Conservation (phyloP, 345 rosid species). For the Pugionium dolabratum region DNA sequence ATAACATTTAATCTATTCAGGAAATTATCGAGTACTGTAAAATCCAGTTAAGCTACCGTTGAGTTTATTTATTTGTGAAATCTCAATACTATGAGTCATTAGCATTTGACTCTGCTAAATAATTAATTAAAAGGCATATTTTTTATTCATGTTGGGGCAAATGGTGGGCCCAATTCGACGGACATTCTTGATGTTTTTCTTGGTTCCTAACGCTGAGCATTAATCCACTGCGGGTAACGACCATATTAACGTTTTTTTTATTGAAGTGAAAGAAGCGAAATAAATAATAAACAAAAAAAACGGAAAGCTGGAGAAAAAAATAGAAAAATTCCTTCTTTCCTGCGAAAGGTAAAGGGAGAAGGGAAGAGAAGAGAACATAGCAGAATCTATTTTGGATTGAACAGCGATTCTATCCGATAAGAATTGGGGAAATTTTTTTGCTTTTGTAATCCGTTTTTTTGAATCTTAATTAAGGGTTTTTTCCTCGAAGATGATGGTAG, state of each 20-base stretch:
- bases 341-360: conserved; percentile 14
- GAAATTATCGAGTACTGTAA: no score
- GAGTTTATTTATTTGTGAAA: background rate
- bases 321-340: conserved; percentile 30
- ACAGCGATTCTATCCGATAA: conserved; percentile 16
- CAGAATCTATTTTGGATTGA: conserved; percentile 7
- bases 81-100: background rate
- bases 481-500: conserved; percentile 71
- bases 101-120: conserved; percentile 16
- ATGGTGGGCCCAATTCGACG: conserved; percentile 28
- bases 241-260: conserved; percentile 14
- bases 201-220: background rate
- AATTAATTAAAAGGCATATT: background rate
- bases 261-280: conserved; percentile 5
- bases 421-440: conserved; percentile 9
- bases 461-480: conserved; percentile 9
- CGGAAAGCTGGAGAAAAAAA: conserved; percentile 13
- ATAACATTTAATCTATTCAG: no score
- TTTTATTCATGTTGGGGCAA: background rate
- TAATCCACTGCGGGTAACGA: conserved; percentile 5
- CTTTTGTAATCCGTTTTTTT: conserved; percentile 3
- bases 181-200: conserved; percentile 26
- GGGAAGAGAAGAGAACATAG: conserved; percentile 21
- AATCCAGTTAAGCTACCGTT: no score
- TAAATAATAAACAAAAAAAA: background rate